Percentiles rank a stretch among this genome's conserved stretches.
Evolutionary conservation across 2,329 filamentous ascomycete species (phyloP).

Genomic region (Hymenotorrendiella dingleyae): DNA sequence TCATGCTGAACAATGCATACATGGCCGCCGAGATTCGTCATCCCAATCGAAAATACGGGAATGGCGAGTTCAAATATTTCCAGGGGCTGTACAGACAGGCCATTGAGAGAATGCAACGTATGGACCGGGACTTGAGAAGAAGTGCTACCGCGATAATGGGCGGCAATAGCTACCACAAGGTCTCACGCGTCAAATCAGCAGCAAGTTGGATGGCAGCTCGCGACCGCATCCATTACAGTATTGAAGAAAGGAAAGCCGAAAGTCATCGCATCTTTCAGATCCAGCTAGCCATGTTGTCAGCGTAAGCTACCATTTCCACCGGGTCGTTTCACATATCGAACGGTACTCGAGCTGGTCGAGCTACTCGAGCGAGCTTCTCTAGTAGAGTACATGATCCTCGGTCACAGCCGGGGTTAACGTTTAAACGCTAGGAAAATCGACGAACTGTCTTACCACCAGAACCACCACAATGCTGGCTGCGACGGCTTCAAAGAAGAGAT

Average conservation of each 20-base stretch:
- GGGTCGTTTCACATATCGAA: neutral
- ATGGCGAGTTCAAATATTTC: slow-evolving; percentile 20
- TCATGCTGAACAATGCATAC: slow-evolving; percentile 21
- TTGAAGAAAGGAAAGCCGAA: slow-evolving; percentile 17
- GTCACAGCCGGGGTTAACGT: too few relatives aligned
- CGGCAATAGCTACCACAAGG: slow-evolving; percentile 16
- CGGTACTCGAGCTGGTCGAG: too few relatives aligned
- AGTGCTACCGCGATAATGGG: slow-evolving; percentile 10
- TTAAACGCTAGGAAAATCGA: slow-evolving; percentile 17
- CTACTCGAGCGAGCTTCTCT: too few relatives aligned
- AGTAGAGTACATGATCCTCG: too few relatives aligned
- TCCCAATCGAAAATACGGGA: slow-evolving; percentile 14
- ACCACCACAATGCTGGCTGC: slow-evolving; percentile 17
- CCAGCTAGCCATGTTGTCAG: slow-evolving; percentile 18
- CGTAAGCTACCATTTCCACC: slow-evolving; percentile 10
- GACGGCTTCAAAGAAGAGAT: slow-evolving; percentile 7
- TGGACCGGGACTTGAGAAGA: slow-evolving; percentile 14
- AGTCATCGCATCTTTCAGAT: slow-evolving; percentile 20
- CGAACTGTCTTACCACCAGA: slow-evolving; percentile 21
- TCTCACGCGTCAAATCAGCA: slow-evolving; percentile 18
- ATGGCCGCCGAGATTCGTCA: slow-evolving; percentile 17
- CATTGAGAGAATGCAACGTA: slow-evolving; percentile 13
- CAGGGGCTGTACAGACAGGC: slow-evolving; percentile 14
- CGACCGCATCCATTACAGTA: slow-evolving; percentile 14
- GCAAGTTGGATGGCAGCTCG: slow-evolving; percentile 18